Conservation (phyloP, 176 grass and related monocot species). For the Oryza officinalis region DNA sequence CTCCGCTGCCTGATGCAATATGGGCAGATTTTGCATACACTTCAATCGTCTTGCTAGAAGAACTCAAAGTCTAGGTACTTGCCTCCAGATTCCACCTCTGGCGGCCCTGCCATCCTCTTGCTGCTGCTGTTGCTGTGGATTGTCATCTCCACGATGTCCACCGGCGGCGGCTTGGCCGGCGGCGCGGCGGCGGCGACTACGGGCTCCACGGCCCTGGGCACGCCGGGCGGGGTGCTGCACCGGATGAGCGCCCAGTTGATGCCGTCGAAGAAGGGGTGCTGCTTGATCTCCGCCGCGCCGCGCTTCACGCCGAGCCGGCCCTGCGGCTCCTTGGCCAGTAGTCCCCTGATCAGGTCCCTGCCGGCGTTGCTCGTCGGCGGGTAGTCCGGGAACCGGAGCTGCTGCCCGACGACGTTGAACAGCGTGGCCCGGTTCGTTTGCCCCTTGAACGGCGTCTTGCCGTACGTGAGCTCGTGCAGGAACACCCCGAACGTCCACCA, state of each 20-base stretch:
- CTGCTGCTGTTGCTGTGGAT: slow-evolving; percentile 19
- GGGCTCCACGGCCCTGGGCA: slow-evolving; percentile 51
- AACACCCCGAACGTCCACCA: slow-evolving; percentile 84
- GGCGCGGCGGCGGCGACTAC: neutral
- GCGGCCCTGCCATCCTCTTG: slow-evolving; percentile 40
- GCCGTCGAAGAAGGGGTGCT: slow-evolving; percentile 69
- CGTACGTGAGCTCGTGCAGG: slow-evolving; percentile 71
- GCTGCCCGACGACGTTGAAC: slow-evolving; percentile 78
- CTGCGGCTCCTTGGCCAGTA: slow-evolving; percentile 70
- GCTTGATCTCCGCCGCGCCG: slow-evolving; percentile 69
- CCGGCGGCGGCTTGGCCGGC: slow-evolving; percentile 15
- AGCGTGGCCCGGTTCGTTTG: slow-evolving; percentile 65
- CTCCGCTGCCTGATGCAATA: neutral
- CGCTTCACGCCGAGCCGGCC: slow-evolving; percentile 60
- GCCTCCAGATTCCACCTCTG: slow-evolving; percentile 48
- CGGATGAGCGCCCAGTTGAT: slow-evolving; percentile 77
- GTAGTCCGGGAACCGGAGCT: slow-evolving; percentile 59
- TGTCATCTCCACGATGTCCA: slow-evolving; percentile 27
- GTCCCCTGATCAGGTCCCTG: slow-evolving; percentile 57
- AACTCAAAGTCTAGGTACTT: slow-evolving; percentile 73
- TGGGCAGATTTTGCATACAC: neutral
- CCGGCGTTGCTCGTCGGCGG: slow-evolving; percentile 56
- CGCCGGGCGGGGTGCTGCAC: slow-evolving; percentile 66
- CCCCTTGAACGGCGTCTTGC: slow-evolving; percentile 78
- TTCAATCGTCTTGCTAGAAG: slow-evolving; percentile 32